A percentile compares a stretch with the other conserved stretches of the same genome.
Conservation (phyloP, 805 yeast species). For the Lachancea waltii region DNA sequence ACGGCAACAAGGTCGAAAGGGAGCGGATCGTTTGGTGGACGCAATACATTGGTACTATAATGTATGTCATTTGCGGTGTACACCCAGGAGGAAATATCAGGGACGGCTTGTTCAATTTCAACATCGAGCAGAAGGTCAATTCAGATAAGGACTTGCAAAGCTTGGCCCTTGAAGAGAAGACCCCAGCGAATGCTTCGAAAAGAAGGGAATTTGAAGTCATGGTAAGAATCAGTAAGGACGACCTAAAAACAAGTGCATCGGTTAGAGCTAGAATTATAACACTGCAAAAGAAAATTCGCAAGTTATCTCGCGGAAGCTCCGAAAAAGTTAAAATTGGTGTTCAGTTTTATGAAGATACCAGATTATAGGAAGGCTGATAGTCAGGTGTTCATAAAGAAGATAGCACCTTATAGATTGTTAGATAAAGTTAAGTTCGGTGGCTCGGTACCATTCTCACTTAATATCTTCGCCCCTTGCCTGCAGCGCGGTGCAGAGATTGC, state of each 20-base stretch:
- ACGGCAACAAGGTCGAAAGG: conserved; percentile 37
- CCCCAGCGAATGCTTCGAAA: conserved; percentile 9
- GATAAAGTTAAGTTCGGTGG: too few species aligned
- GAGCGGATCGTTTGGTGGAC: conserved; percentile 65
- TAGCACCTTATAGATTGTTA: too few species aligned
- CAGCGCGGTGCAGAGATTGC: too few species aligned
- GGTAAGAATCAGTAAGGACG: conserved; percentile 44
- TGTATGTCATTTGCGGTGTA: conserved; percentile 74
- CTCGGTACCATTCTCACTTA: too few species aligned
- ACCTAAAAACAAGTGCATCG: conserved; percentile 51
- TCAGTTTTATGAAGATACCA: conserved; percentile 29
- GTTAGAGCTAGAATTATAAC: conserved; percentile 53
- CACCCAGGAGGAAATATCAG: conserved; percentile 76
- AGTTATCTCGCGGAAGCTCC: conserved; percentile 43
- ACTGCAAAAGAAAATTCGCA: conserved; percentile 54
- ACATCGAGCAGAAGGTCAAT: conserved; percentile 28
- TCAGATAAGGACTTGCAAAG: conserved; percentile 21
- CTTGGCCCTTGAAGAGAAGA: conserved; percentile 19
- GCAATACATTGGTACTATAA: conserved; percentile 59
- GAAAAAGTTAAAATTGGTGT: conserved; percentile 50
- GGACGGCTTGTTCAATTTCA: conserved; percentile 48
- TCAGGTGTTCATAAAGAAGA: too few species aligned
- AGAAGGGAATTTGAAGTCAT: conserved; percentile 36
- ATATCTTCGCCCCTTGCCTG: too few species aligned
- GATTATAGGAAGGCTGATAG: too few species aligned